These are phyloP conservation scores for Halophytophthora polymorphica DNA, from an alignment of 352 stramenopile species.

Conservation along the genomic window DNA sequence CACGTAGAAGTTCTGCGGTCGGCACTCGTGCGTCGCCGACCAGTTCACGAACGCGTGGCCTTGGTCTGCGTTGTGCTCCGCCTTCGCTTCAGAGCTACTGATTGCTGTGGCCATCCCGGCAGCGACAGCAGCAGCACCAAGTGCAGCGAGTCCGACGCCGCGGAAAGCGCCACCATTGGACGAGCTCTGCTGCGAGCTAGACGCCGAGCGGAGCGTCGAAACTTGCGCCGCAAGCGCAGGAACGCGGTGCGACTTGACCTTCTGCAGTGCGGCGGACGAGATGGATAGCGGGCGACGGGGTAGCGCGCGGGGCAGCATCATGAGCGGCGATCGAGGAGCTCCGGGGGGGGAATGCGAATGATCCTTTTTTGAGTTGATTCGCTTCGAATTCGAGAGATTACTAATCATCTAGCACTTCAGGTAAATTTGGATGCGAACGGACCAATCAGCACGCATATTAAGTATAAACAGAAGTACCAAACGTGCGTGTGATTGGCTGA, in stretches of 20 bases:
- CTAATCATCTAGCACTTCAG: too few species aligned
- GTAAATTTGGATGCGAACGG: too few species aligned
- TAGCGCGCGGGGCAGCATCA: constrained; percentile 4
- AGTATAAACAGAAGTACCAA: too few species aligned
- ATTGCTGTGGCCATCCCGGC: constrained; percentile 12
- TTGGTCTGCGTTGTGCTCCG: constrained; percentile 28
- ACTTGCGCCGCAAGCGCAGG: constrained; percentile 6
- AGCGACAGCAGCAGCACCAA: constrained; percentile 17
- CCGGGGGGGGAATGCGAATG: too few species aligned
- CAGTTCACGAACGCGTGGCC: constrained; percentile 80
- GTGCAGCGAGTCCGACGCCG: constrained; percentile 12
- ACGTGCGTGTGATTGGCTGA: neutral
- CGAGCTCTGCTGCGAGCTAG: constrained; percentile 9
- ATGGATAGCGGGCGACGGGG: constrained; percentile 1
- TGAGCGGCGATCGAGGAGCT: too few species aligned
- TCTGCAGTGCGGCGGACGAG: neutral
- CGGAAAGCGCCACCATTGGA: constrained; percentile 1
- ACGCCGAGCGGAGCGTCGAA: constrained; percentile 2
- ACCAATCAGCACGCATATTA: too few species aligned
- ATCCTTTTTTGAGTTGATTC: too few species aligned
- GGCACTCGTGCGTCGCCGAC: constrained; percentile 77
- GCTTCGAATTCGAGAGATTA: neutral
- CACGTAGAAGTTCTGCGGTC: constrained; percentile 58
- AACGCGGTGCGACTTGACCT: neutral
- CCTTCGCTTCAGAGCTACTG: constrained; percentile 5